Percentiles rank a stretch among this genome's conserved stretches.
Evolutionary conservation across 306 rosid species (phyloP).

Genomic region (Prunus mira): DNA sequence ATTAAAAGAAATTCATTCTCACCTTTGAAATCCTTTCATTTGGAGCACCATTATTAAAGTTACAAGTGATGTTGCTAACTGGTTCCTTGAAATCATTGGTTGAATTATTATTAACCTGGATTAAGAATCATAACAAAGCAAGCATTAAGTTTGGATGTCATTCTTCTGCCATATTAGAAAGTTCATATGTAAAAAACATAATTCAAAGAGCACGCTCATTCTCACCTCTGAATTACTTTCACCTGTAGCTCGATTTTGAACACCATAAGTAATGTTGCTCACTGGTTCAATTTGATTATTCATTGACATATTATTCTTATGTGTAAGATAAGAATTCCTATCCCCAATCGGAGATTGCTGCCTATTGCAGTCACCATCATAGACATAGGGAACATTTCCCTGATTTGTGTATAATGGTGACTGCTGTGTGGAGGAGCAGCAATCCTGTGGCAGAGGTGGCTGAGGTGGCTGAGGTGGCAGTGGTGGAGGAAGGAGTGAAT

Average conservation of each 20-base stretch:
- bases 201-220: neutral
- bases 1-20: conserved; percentile 13
- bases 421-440: neutral
- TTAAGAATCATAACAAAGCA: neutral
- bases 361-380: neutral
- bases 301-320: neutral
- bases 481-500: neutral
- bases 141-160: neutral
- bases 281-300: neutral
- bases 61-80: neutral
- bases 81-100: neutral
- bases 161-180: neutral
- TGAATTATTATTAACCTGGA: neutral
- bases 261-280: neutral
- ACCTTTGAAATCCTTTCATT: conserved; percentile 20
- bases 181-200: neutral
- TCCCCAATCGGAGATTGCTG: neutral
- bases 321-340: neutral
- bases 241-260: neutral
- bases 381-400: neutral
- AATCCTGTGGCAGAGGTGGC: neutral
- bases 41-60: neutral
- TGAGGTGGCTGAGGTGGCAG: neutral
- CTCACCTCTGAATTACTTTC: conserved; percentile 32
- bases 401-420: neutral